Conservation (phyloP, 2,329 filamentous ascomycete species). For the Hawksworthiomyces lignivorus region DNA sequence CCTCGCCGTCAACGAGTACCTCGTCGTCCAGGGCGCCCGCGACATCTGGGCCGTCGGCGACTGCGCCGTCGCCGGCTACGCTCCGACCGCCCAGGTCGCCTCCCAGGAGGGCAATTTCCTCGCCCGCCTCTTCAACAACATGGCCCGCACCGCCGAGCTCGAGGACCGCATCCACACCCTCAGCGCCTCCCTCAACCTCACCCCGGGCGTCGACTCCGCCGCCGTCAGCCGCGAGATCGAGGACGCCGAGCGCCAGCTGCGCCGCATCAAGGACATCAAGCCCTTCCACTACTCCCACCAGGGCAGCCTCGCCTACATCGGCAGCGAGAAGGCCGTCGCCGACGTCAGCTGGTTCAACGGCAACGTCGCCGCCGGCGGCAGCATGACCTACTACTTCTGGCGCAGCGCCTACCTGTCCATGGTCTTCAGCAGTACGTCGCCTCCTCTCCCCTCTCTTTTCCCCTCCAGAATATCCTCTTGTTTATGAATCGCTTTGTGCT, state of each 20-base stretch:
- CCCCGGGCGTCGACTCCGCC: constrained; percentile 58
- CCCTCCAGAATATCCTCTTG: too few relatives aligned
- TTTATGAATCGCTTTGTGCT: too few relatives aligned
- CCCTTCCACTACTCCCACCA: constrained; percentile 99
- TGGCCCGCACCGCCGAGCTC: constrained; percentile 86
- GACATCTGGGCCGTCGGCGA: constrained; percentile 98
- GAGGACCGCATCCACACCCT: constrained; percentile 69
- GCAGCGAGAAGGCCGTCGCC: constrained; percentile 90
- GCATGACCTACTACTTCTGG: constrained; percentile 97
- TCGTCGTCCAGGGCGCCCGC: constrained; percentile 92
- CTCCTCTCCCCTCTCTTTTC: background rate
- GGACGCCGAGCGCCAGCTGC: constrained; percentile 74
- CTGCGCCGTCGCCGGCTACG: constrained; percentile 95
- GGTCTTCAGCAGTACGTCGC: constrained; percentile 91
- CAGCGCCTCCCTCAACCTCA: constrained; percentile 51
- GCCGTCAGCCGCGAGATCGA: constrained; percentile 70
- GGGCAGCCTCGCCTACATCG: constrained; percentile 94
- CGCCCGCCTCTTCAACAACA: constrained; percentile 94
- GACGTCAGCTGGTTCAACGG: constrained; percentile 97
- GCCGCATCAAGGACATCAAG: constrained; percentile 87
- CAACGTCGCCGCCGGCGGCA: constrained; percentile 88
- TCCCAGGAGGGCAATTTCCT: constrained; percentile 94
- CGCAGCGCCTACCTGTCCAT: constrained; percentile 96
- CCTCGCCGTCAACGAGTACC: constrained; percentile 95
- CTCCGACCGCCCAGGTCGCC: constrained; percentile 93